Percentiles rank a stretch among this genome's conserved stretches.
phyloP scores from a whole-genome alignment of 305 asterid species.

The Solanum aculeatissimum region DNA sequence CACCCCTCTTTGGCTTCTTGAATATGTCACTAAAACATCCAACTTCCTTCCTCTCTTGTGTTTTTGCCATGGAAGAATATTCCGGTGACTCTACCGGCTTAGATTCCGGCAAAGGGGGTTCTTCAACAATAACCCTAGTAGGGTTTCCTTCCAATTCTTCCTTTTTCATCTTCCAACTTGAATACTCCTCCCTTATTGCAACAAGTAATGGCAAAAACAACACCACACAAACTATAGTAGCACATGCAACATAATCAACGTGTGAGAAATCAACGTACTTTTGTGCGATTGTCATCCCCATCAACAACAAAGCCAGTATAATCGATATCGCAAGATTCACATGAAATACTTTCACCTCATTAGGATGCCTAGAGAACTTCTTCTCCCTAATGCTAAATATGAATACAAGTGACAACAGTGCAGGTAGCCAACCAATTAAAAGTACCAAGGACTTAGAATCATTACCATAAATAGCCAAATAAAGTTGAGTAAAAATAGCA shows the following conservation, averaged over 20 bases:
- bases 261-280: conserved; percentile 24
- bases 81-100: neutral
- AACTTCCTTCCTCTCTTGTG: neutral
- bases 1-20: conserved; percentile 38
- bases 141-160: neutral
- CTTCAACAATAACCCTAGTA: conserved; percentile 6
- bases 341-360: conserved; percentile 20
- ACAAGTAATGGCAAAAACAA: conserved; percentile 23
- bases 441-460: conserved; percentile 29
- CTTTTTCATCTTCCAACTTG: conserved; percentile 15
- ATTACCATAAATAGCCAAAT: conserved; percentile 27
- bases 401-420: conserved; percentile 19
- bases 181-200: conserved; percentile 23
- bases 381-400: conserved; percentile 16
- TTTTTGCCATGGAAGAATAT: neutral
- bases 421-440: conserved; percentile 40
- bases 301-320: conserved; percentile 20
- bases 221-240: conserved; percentile 24
- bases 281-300: conserved; percentile 33
- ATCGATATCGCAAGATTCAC: conserved; percentile 22
- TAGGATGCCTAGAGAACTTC: conserved; percentile 19
- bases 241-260: conserved; percentile 12
- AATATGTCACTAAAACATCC: conserved; percentile 6
- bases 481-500: conserved; percentile 33
- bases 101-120: neutral